Conservation (phyloP, 225 moss, liverwort and hornwort genomes). For the Physcomitrellopsis africana region DNA sequence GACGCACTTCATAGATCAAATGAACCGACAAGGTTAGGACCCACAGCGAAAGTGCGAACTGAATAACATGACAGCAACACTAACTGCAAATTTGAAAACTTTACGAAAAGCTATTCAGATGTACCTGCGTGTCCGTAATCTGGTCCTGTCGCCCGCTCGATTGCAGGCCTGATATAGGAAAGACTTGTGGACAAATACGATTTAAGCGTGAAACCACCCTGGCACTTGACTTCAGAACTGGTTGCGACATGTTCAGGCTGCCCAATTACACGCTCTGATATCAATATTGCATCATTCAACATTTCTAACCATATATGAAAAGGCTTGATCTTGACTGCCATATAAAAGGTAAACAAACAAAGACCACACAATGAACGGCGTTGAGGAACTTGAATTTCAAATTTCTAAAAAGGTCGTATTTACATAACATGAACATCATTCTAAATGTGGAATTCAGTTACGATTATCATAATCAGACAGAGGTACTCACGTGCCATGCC, state of each 20-base stretch:
- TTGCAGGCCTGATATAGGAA: slow-evolving; percentile 76
- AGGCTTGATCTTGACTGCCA: not conserved
- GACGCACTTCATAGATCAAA: not conserved
- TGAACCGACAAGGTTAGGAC: slow-evolving; percentile 5
- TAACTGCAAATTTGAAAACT: not conserved
- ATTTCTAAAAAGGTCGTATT: not conserved
- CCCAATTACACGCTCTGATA: slow-evolving; percentile 25
- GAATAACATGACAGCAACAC: slow-evolving; percentile 16
- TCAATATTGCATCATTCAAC: slow-evolving; percentile 23
- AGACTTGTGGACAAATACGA: slow-evolving; percentile 89
- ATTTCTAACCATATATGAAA: not conserved
- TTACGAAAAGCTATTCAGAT: slow-evolving; percentile 1
- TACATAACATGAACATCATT: not conserved
- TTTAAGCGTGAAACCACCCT: slow-evolving; percentile 84
- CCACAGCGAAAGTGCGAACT: slow-evolving; percentile 23
- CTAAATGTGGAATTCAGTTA: not conserved
- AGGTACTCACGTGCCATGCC: slow-evolving; percentile 84
- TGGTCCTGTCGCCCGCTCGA: slow-evolving; percentile 29
- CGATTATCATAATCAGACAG: slow-evolving; percentile 21
- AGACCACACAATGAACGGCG: not conserved
- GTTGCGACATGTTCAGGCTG: slow-evolving; percentile 79
- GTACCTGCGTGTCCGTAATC: slow-evolving; percentile 36
- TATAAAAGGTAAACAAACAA: not conserved
- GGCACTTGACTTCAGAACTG: slow-evolving; percentile 84
- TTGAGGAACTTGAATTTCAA: not conserved